A percentile compares a stretch with the other conserved stretches of the same genome.
These are phyloP conservation scores for Serendipita indica DNA, from an alignment of 768 basidiomycete genomes.

Conservation along the genomic window DNA sequence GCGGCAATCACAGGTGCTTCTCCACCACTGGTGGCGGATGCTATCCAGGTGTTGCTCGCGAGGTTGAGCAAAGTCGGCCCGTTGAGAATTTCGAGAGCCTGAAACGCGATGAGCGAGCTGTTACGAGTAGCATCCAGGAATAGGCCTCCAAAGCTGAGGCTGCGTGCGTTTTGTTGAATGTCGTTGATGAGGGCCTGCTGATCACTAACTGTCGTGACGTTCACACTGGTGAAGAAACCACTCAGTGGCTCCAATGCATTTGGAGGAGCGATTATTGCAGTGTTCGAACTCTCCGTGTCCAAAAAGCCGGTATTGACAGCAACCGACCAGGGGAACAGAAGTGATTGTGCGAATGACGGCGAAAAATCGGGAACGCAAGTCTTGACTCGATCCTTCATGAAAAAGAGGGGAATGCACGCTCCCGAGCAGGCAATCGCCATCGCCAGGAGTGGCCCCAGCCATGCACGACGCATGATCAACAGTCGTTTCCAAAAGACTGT, in stretches of 20 bases:
- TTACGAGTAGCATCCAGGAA: conserved; percentile 41
- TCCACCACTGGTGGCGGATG: conserved; percentile 26
- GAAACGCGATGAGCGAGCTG: conserved; percentile 52
- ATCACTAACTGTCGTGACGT: conserved; percentile 32
- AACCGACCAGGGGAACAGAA: conserved; percentile 42
- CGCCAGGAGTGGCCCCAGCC: conserved; percentile 46
- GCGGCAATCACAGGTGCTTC: conserved; percentile 41
- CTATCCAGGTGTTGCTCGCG: conserved; percentile 48
- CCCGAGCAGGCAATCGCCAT: conserved; percentile 45
- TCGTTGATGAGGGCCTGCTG: conserved; percentile 44
- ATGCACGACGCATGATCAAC: conserved; percentile 48
- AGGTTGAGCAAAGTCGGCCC: conserved; percentile 54
- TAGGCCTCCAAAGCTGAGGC: conserved; percentile 51
- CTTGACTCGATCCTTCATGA: conserved; percentile 36
- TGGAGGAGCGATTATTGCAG: conserved; percentile 39
- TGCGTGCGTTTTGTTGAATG: conserved; percentile 36
- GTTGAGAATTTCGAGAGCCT: conserved; percentile 35
- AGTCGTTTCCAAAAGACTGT: conserved; percentile 62
- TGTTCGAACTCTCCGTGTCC: background rate
- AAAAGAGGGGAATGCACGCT: conserved; percentile 51
- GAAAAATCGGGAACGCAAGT: conserved; percentile 34
- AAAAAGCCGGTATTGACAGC: background rate
- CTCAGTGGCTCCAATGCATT: conserved; percentile 35
- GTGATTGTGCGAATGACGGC: conserved; percentile 27
- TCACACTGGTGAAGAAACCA: conserved; percentile 23